Evolutionary conservation across 495 filamentous ascomycete genomes (phyloP).

Genomic region (Neohortaea acidophila): DNA sequence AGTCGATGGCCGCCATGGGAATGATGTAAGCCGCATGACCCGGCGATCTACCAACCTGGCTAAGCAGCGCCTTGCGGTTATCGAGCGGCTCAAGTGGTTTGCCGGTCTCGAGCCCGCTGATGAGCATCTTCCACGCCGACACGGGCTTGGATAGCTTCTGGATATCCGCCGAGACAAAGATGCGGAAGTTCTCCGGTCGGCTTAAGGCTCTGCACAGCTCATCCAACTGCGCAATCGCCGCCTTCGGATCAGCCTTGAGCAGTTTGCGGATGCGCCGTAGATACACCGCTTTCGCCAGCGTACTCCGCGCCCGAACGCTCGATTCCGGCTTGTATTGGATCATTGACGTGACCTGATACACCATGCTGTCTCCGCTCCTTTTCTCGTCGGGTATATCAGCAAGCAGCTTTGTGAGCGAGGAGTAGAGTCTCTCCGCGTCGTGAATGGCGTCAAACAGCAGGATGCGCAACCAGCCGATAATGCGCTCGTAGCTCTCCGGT

Average conservation of each 20-base stretch:
- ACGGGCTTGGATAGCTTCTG: slow-evolving; percentile 63
- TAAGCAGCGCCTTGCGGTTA: slow-evolving; percentile 46
- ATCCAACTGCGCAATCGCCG: slow-evolving; percentile 59
- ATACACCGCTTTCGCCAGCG: slow-evolving; percentile 76
- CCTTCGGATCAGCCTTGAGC: slow-evolving; percentile 53
- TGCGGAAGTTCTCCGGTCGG: slow-evolving; percentile 66
- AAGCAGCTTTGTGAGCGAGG: slow-evolving; percentile 72
- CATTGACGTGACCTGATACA: slow-evolving; percentile 60
- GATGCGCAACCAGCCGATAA: slow-evolving; percentile 73
- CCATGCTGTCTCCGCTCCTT: slow-evolving; percentile 66
- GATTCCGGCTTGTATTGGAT: slow-evolving; percentile 61
- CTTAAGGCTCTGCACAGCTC: slow-evolving; percentile 58
- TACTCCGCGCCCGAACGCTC: slow-evolving; percentile 58
- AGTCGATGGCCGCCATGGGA: slow-evolving; percentile 84
- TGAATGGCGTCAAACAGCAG: slow-evolving; percentile 79
- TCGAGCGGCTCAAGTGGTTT: slow-evolving; percentile 44
- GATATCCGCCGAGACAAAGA: slow-evolving; percentile 70
- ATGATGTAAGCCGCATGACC: slow-evolving; percentile 65
- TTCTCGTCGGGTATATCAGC: slow-evolving; percentile 90
- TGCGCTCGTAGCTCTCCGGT: slow-evolving; percentile 66
- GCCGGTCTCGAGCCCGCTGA: slow-evolving; percentile 24
- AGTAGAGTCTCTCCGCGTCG: slow-evolving; percentile 60
- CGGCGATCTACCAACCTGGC: slow-evolving; percentile 51
- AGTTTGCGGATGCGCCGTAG: slow-evolving; percentile 68
- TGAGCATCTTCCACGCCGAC: slow-evolving; percentile 63